Percentiles rank a stretch among this genome's conserved stretches.
phyloP scores from a whole-genome alignment of 371 early-diverging fungal species.

The Mucor plumbeus region DNA sequence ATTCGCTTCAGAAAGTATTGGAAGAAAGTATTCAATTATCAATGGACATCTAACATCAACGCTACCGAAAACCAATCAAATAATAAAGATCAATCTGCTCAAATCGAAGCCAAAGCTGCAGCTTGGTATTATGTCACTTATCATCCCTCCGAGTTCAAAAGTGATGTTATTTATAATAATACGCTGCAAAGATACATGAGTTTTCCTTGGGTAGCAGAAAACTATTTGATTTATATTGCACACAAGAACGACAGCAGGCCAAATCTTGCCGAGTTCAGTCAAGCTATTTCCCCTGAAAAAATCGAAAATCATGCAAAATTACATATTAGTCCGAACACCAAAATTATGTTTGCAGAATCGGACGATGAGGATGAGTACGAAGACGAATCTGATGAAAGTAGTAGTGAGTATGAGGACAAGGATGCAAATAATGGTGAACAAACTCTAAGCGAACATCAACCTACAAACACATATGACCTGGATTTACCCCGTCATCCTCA shows the following conservation, averaged over 20 bases:
- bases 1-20: conserved; percentile 41
- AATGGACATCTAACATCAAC: background rate
- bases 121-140: conserved; percentile 79
- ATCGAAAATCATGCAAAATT: conserved; percentile 1
- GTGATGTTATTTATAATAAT: conserved; percentile 5
- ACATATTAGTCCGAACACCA: background rate
- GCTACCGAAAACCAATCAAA: too few species aligned
- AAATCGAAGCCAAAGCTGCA: conserved; percentile 56
- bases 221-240: conserved; percentile 55
- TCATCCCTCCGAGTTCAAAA: conserved; percentile 39
- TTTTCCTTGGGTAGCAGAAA: conserved; percentile 67
- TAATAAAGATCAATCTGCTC: background rate
- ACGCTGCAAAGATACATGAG: conserved; percentile 35
- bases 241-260: conserved; percentile 14
- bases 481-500: background rate
- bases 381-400: background rate
- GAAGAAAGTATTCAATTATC: conserved; percentile 41
- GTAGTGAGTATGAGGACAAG: background rate
- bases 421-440: background rate
- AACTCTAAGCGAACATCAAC: background rate
- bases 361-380: conserved; percentile 8
- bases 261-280: background rate
- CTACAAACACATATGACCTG: background rate
- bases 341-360: background rate
- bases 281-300: conserved; percentile 12